Evolutionary conservation across 805 yeast genomes (phyloP).

Genomic region (Pichia gijzeniarum): DNA sequence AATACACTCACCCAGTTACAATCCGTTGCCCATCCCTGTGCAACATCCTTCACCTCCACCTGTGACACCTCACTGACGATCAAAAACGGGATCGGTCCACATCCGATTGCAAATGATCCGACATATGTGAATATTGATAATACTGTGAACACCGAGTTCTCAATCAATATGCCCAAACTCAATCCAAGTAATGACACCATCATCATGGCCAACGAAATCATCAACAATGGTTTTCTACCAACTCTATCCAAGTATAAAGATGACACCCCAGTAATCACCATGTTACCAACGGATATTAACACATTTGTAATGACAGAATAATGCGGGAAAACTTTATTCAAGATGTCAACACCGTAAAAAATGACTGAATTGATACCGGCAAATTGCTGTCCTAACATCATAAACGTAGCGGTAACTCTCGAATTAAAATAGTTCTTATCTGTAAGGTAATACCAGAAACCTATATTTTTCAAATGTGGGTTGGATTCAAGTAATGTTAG

Average conservation of each 20-base stretch:
- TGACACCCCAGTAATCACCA: constrained; percentile 63
- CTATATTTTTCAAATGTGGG: constrained; percentile 20
- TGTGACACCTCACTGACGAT: constrained; percentile 87
- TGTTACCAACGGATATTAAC: constrained; percentile 67
- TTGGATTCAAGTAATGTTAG: constrained; percentile 18
- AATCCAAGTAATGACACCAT: constrained; percentile 55
- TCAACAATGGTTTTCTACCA: constrained; percentile 70
- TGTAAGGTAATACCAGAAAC: constrained; percentile 41
- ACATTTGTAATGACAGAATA: constrained; percentile 69
- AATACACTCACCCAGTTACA: constrained; percentile 92
- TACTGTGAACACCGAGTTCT: constrained; percentile 46
- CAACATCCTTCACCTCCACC: constrained; percentile 67
- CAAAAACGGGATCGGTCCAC: constrained; percentile 94
- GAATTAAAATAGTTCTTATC: constrained; percentile 50
- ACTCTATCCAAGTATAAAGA: constrained; percentile 68
- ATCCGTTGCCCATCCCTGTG: constrained; percentile 89
- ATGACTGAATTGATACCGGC: constrained; percentile 91
- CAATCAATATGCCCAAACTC: constrained; percentile 54
- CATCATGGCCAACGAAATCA: constrained; percentile 65
- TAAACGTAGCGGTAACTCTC: constrained; percentile 57
- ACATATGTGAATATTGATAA: constrained; percentile 67
- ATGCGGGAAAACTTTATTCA: constrained; percentile 65
- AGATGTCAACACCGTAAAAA: constrained; percentile 85
- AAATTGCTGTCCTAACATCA: constrained; percentile 82
- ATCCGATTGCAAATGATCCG: constrained; percentile 80